These are phyloP conservation scores for Calocera cornea DNA, from an alignment of 768 basidiomycete genomes.

Conservation along the genomic window DNA sequence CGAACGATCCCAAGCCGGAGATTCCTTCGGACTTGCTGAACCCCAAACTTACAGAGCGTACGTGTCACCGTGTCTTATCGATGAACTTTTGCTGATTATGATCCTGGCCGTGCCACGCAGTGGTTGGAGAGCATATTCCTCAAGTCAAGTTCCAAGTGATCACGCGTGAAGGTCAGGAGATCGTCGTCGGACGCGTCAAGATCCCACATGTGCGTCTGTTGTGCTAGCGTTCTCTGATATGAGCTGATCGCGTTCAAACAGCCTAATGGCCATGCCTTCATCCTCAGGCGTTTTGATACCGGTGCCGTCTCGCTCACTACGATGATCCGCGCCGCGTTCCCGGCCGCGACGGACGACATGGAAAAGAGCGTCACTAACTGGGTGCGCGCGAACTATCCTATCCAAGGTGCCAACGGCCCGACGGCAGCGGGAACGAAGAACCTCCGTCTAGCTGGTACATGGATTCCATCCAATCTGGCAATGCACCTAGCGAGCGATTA, in stretches of 20 bases:
- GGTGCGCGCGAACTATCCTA: slow-evolving; percentile 69
- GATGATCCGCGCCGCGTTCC: slow-evolving; percentile 93
- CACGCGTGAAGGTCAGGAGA: slow-evolving; percentile 72
- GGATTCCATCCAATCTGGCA: slow-evolving; percentile 60
- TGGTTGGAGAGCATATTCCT: slow-evolving; percentile 27
- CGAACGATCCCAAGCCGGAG: slow-evolving; percentile 1
- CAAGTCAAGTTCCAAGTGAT: slow-evolving; percentile 87
- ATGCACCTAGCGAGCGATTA: slow-evolving; percentile 56
- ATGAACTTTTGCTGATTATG: background rate
- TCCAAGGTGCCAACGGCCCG: slow-evolving; percentile 52
- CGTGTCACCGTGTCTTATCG: background rate
- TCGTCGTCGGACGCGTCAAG: slow-evolving; percentile 80
- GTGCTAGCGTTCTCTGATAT: slow-evolving; percentile 7
- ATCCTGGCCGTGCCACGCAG: background rate
- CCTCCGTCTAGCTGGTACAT: slow-evolving; percentile 76
- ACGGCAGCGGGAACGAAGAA: slow-evolving; percentile 43
- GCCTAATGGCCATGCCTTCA: slow-evolving; percentile 74
- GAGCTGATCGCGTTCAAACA: slow-evolving; percentile 22
- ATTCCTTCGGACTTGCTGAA: background rate
- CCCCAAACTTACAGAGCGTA: background rate
- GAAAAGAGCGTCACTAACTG: slow-evolving; percentile 71
- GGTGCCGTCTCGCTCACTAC: slow-evolving; percentile 84
- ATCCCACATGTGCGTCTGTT: slow-evolving; percentile 55
- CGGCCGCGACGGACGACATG: slow-evolving; percentile 56
- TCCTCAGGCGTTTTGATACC: slow-evolving; percentile 86